Conservation (phyloP, 2,329 filamentous ascomycete species). For the Neoarthrinium moseri region DNA sequence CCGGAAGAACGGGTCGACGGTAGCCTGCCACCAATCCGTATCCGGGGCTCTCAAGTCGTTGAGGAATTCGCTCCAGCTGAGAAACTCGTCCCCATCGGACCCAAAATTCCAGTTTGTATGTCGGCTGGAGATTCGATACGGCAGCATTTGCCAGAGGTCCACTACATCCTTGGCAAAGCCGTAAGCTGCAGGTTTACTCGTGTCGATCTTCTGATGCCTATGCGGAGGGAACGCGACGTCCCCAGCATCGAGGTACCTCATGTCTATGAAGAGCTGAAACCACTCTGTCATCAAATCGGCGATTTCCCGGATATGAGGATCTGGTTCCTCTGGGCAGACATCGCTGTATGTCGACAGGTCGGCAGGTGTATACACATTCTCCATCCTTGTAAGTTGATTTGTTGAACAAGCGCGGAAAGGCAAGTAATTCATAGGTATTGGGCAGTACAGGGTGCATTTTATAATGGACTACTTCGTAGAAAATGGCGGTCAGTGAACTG, state of each 20-base stretch:
- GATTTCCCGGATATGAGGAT: slow-evolving; percentile 9
- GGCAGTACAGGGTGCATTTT: too few relatives aligned
- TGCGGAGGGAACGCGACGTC: slow-evolving; percentile 13
- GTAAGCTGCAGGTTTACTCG: slow-evolving; percentile 6
- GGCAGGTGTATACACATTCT: slow-evolving; percentile 9
- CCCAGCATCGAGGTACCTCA: slow-evolving; percentile 12
- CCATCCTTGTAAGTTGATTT: too few relatives aligned
- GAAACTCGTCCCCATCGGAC: slow-evolving; percentile 10
- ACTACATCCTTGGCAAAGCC: slow-evolving; percentile 14
- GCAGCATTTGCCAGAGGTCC: slow-evolving; percentile 15
- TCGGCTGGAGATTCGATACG: slow-evolving; percentile 5
- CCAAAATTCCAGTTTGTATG: slow-evolving; percentile 14
- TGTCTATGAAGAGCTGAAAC: slow-evolving; percentile 14
- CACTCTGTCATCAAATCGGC: slow-evolving; percentile 13
- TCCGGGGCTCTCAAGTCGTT: slow-evolving; percentile 10
- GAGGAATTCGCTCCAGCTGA: slow-evolving; percentile 12
- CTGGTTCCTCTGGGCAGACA: slow-evolving; percentile 10
- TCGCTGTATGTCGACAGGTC: slow-evolving; percentile 13
- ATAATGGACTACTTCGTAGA: too few relatives aligned
- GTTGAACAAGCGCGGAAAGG: too few relatives aligned
- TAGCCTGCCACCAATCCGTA: slow-evolving; percentile 10
- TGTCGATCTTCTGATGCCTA: slow-evolving; percentile 11
- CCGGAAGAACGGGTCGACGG: slow-evolving; percentile 10
- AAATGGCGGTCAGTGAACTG: too few relatives aligned
- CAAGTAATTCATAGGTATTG: too few relatives aligned